phyloP scores from a whole-genome alignment of 768 basidiomycete genomes.

The Chalciporus sphaerocephalus region DNA sequence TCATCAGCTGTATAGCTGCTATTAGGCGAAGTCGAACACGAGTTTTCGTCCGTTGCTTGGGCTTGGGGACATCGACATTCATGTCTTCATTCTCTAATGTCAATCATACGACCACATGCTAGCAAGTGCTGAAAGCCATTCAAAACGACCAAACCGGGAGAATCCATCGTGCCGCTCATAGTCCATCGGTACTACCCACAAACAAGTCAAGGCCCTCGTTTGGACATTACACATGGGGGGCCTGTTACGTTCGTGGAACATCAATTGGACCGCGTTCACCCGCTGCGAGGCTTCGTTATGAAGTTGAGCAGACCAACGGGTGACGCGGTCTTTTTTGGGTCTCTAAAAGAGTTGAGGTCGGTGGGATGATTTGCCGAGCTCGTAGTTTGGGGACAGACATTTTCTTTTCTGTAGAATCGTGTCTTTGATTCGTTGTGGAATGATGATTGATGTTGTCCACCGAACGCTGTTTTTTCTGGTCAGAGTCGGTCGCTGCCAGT shows the following conservation, averaged over 20 bases:
- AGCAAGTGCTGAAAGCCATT: background rate
- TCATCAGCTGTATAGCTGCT: constrained; percentile 21
- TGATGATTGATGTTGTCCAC: constrained; percentile 1
- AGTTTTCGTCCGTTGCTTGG: background rate
- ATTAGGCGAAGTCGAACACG: background rate
- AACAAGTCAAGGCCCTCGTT: constrained; percentile 66
- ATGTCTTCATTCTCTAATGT: background rate
- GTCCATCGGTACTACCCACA: constrained; percentile 22
- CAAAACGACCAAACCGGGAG: background rate
- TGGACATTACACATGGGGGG: constrained; percentile 40
- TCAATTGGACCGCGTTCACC: constrained; percentile 35
- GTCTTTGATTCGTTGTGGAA: constrained; percentile 7
- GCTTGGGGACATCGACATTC: background rate
- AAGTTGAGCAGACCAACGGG: constrained; percentile 42
- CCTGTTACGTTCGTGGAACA: constrained; percentile 78
- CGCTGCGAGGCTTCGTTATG: constrained; percentile 58
- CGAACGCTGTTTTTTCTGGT: too few relatives aligned
- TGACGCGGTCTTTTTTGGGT: constrained; percentile 38
- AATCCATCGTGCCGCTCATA: background rate
- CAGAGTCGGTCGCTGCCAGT: background rate
- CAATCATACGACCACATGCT: background rate
- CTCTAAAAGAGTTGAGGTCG: constrained; percentile 60
- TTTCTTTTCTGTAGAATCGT: background rate
- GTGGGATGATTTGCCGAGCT: constrained; percentile 36
- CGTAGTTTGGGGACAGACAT: constrained; percentile 72